Percentiles rank a stretch among this genome's conserved stretches.
phyloP scores from a whole-genome alignment of 1,139 yeast species.

The Yamadazyma atmosphaerica region DNA sequence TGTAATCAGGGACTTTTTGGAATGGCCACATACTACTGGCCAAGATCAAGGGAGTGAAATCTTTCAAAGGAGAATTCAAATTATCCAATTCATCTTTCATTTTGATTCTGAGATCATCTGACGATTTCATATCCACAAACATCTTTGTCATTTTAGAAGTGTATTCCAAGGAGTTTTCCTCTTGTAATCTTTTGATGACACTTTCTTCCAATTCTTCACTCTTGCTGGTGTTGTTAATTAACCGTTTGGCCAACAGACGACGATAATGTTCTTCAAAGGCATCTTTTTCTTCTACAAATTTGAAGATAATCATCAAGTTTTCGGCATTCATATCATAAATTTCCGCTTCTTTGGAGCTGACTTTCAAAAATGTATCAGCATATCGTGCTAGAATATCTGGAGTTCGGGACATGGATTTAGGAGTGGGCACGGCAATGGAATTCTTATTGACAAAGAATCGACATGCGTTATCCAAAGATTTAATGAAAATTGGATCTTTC shows the following conservation, averaged over 20 bases:
- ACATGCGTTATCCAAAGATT: constrained; percentile 89
- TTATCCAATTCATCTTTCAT: constrained; percentile 56
- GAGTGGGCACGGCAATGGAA: constrained; percentile 65
- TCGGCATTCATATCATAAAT: constrained; percentile 73
- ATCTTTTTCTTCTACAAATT: constrained; percentile 90
- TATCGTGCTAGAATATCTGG: constrained; percentile 92
- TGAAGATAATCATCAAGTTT: constrained; percentile 84
- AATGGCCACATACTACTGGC: constrained; percentile 95
- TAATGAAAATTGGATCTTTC: constrained; percentile 76
- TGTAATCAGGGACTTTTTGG: constrained; percentile 44
- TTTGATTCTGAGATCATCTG: constrained; percentile 70
- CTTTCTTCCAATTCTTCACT: constrained; percentile 85
- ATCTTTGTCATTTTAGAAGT: constrained; percentile 92
- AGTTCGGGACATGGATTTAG: constrained; percentile 56
- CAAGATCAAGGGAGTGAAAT: constrained; percentile 73
- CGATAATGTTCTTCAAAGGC: constrained; percentile 93
- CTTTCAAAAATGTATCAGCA: constrained; percentile 80
- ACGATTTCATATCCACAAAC: constrained; percentile 93
- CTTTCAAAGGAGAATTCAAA: constrained; percentile 43
- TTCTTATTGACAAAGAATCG: constrained; percentile 81
- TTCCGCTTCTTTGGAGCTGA: constrained; percentile 69
- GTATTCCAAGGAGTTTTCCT: constrained; percentile 89
- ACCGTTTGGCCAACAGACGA: constrained; percentile 82
- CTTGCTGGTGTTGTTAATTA: constrained; percentile 81
- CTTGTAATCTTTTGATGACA: constrained; percentile 83